These are phyloP conservation scores for Colletotrichum sojae DNA, from an alignment of 2,329 filamentous ascomycete species.

Conservation along the genomic window DNA sequence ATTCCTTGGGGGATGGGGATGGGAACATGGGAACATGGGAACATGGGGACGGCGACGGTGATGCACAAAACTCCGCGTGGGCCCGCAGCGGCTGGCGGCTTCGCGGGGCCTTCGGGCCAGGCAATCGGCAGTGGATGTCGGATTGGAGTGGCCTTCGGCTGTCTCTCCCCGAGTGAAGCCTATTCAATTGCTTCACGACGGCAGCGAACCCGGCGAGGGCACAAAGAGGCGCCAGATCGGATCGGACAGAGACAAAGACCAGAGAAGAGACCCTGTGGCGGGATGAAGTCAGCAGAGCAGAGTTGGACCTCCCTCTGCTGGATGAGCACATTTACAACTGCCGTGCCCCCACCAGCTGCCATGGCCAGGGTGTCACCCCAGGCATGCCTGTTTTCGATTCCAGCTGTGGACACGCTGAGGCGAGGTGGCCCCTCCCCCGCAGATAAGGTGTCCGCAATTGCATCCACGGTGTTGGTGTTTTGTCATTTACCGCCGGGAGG, in stretches of 20 bases:
- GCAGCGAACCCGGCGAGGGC: too few relatives aligned
- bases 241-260: not conserved
- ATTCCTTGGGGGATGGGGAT: not conserved
- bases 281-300: not conserved
- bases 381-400: conserved; percentile 24
- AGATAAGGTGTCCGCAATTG: conserved; percentile 32
- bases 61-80: conserved; percentile 1
- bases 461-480: not conserved
- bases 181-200: too few relatives aligned
- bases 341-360: conserved; percentile 35
- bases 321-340: conserved; percentile 29
- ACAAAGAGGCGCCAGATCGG: too few relatives aligned
- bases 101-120: conserved; percentile 17
- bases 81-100: not conserved
- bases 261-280: not conserved
- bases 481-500: not conserved
- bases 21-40: too few relatives aligned
- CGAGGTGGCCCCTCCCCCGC: conserved; percentile 20
- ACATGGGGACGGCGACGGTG: not conserved
- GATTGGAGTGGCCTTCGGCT: conserved; percentile 15
- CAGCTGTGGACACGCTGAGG: not conserved
- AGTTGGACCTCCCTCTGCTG: not conserved
- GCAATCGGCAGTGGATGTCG: conserved; percentile 29
- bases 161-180: too few relatives aligned
- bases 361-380: conserved; percentile 7